Evolutionary conservation across 805 yeast genomes (phyloP).

Genomic region (Ogataea siamensis): DNA sequence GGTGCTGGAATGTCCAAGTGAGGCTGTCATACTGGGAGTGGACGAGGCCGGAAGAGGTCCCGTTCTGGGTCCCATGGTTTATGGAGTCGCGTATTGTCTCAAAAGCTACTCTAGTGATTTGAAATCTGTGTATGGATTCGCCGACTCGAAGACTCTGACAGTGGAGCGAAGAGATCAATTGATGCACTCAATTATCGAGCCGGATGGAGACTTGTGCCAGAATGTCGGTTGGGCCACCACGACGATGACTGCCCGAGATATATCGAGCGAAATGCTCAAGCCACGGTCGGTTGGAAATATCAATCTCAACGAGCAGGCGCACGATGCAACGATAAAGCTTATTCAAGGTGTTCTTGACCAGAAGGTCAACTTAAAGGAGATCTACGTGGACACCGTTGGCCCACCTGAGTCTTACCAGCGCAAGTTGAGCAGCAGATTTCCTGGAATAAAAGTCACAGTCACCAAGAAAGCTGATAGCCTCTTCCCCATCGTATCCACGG

Average conservation of each 20-base stretch:
- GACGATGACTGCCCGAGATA: slow-evolving; percentile 82
- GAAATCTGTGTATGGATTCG: slow-evolving; percentile 67
- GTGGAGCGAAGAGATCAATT: slow-evolving; percentile 66
- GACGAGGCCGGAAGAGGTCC: slow-evolving; percentile 99
- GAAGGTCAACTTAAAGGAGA: slow-evolving; percentile 64
- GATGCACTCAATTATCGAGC: slow-evolving; percentile 46
- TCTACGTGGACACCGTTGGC: slow-evolving; percentile 95
- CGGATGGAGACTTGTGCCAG: slow-evolving; percentile 46
- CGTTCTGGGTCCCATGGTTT: slow-evolving; percentile 96
- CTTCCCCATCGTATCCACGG: slow-evolving; percentile 90
- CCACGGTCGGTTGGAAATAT: slow-evolving; percentile 55
- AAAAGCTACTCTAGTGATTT: slow-evolving; percentile 48
- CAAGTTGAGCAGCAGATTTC: slow-evolving; percentile 69
- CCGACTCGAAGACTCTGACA: slow-evolving; percentile 86
- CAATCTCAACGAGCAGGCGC: slow-evolving; percentile 94
- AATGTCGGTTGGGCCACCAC: slow-evolving; percentile 88
- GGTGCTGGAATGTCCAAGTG: slow-evolving; percentile 33
- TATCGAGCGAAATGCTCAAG: slow-evolving; percentile 82
- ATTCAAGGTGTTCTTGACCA: slow-evolving; percentile 61
- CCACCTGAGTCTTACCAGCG: slow-evolving; percentile 84
- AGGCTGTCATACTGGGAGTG: slow-evolving; percentile 70
- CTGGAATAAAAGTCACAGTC: slow-evolving; percentile 69
- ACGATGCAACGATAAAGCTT: slow-evolving; percentile 83
- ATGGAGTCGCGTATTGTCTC: slow-evolving; percentile 79
- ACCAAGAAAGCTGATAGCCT: slow-evolving; percentile 93